Conservation (phyloP, 1,284 basidiomycete species). For the Golubevia sp. region DNA sequence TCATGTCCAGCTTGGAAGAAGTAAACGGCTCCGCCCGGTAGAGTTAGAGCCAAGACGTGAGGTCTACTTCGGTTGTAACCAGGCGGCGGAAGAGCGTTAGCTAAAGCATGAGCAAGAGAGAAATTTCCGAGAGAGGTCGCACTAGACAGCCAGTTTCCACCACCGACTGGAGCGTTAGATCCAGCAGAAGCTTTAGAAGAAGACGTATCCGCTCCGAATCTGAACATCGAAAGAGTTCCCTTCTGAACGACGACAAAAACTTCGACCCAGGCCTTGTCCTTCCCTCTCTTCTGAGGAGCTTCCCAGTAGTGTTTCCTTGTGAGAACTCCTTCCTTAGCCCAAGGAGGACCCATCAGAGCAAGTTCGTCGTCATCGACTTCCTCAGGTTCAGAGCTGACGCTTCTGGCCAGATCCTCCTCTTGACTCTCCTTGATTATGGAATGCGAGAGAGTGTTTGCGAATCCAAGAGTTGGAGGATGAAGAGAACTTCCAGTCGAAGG, state of each 20-base stretch:
- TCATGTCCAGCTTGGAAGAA: conserved; percentile 98
- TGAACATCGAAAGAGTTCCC: conserved; percentile 90
- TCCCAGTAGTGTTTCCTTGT: conserved; percentile 95
- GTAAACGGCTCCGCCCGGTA: conserved; percentile 83
- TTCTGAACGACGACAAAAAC: conserved; percentile 94
- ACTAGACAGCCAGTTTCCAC: conserved; percentile 93
- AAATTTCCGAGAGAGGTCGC: conserved; percentile 81
- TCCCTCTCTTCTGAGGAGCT: conserved; percentile 76
- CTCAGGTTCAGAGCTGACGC: conserved; percentile 11
- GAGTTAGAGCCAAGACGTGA: conserved; percentile 91
- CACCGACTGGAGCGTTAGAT: conserved; percentile 72
- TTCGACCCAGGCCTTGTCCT: conserved; percentile 85
- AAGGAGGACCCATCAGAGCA: conserved; percentile 89
- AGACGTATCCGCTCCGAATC: conserved; percentile 31
- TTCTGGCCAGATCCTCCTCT: conserved; percentile 79
- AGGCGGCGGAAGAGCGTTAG: conserved; percentile 83
- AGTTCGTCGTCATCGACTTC: conserved; percentile 77
- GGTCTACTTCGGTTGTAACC: conserved; percentile 88
- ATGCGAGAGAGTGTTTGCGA: conserved; percentile 91
- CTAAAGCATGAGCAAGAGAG: conserved; percentile 81
- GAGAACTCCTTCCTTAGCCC: conserved; percentile 97
- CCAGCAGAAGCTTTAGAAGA: conserved; percentile 3
- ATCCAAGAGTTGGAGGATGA: conserved; percentile 72
- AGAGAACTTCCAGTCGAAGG: conserved; percentile 6
- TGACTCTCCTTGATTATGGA: conserved; percentile 92